Conservation (phyloP, 2,329 filamentous ascomycete species). For the Aureobasidium sp. region DNA sequence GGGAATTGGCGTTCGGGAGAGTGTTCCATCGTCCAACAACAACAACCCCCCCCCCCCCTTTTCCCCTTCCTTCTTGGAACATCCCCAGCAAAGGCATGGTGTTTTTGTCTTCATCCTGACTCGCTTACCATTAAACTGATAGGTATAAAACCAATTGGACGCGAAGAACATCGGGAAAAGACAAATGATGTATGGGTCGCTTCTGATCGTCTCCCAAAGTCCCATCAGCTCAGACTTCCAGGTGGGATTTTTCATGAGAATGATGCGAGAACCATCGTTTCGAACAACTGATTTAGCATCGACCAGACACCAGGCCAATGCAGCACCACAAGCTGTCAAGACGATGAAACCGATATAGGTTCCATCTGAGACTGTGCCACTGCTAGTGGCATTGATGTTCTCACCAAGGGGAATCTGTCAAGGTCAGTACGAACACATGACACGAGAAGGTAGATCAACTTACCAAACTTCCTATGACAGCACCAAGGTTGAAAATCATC, state of each 20-base stretch:
- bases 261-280: slow-evolving; percentile 66
- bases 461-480: slow-evolving; percentile 70
- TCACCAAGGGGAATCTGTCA: slow-evolving; percentile 60
- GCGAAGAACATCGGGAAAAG: slow-evolving; percentile 77
- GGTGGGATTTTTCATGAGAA: slow-evolving; percentile 83
- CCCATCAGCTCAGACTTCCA: slow-evolving; percentile 73
- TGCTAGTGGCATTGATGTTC: slow-evolving; percentile 52
- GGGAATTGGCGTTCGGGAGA: no score
- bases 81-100: no score
- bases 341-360: slow-evolving; percentile 86
- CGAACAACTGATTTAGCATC: slow-evolving; percentile 66
- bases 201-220: slow-evolving; percentile 61
- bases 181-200: slow-evolving; percentile 63
- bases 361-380: slow-evolving; percentile 55
- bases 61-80: no score
- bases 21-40: no score
- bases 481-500: slow-evolving; percentile 91
- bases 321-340: slow-evolving; percentile 65
- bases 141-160: slow-evolving; percentile 73
- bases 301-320: slow-evolving; percentile 59
- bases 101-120: no score
- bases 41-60: no score
- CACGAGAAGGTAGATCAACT: slow-evolving; percentile 18
- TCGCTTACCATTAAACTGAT: slow-evolving; percentile 46
- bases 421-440: not conserved